phyloP scores from a whole-genome alignment of 108 stramenopile genomes.

The Conticribra weissflogii region DNA sequence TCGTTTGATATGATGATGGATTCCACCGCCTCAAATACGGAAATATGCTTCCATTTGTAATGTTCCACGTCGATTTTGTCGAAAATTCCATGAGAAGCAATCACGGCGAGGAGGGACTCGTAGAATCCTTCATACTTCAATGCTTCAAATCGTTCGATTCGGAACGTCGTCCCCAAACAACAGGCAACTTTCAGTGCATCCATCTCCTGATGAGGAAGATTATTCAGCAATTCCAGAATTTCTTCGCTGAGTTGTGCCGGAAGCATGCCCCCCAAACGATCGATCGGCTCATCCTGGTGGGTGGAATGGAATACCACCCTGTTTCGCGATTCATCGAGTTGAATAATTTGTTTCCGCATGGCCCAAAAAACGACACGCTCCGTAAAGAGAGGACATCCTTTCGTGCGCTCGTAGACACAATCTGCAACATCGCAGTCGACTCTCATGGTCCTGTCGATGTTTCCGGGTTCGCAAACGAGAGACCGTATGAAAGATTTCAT shows the following conservation, averaged over 20 bases:
- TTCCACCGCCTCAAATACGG: constrained; percentile 38
- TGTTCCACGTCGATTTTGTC: constrained; percentile 3
- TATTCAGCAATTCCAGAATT: constrained; percentile 34
- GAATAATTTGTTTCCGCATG: constrained; percentile 27
- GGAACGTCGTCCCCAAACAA: constrained; percentile 31
- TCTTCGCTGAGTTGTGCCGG: constrained; percentile 27
- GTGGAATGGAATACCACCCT: constrained; percentile 17
- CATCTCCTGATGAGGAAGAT: constrained; percentile 24
- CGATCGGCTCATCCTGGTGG: constrained; percentile 4
- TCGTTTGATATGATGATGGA: constrained; percentile 38
- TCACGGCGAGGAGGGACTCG: constrained; percentile 14
- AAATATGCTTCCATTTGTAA: constrained; percentile 34
- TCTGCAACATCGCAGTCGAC: constrained; percentile 20
- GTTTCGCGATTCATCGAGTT: constrained; percentile 33
- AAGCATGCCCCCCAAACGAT: constrained; percentile 16
- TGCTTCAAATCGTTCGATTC: constrained; percentile 20
- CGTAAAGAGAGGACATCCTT: constrained; percentile 42
- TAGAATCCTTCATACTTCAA: constrained; percentile 24
- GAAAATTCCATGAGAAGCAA: constrained; percentile 27
- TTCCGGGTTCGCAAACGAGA: constrained; percentile 19
- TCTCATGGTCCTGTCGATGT: constrained; percentile 15
- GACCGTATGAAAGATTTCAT: constrained; percentile 20
- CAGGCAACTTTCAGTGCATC: constrained; percentile 42
- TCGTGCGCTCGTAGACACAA: constrained; percentile 26
- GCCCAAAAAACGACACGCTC: constrained; percentile 37